Evolutionary conservation across 768 basidiomycete species (phyloP), one percentile per base, ranked within the genome.

Genomic region (Pisolithus microcarpus): DNA sequence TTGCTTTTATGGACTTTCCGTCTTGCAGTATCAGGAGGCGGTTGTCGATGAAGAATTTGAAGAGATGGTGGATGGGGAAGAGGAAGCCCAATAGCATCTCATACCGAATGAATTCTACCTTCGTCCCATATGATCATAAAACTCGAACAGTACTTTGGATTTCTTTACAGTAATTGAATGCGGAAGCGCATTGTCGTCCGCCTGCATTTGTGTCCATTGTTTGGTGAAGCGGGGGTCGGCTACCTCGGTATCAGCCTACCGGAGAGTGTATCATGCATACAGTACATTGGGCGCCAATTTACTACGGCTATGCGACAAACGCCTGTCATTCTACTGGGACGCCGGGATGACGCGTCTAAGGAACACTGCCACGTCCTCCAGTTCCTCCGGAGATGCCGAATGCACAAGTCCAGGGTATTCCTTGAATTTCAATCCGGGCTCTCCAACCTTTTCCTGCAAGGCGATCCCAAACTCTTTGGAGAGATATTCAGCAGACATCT

Each of bases 11-110:
- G 21, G 5, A 44, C n/a, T 31, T 21, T 38, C 36, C 15, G 24
- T 39, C 21, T 51, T 52, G 45, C 56, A 84, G 77, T 84, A 83
- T 58, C 82, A 84, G 66, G 82, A 84, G 61, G 81, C 81, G 15
- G 69, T 59, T 1, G 60, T 68, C 2, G 76, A 72, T n/a, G 76
- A 77, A 36, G 72, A 72, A 13, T 70, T 70, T 15, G 69, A 63
- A 15, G 71, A 73, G 19, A 65, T 18, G 7, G 65, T 68, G 21
- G 70, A 66, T 43, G 61, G 58, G 23, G 57, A 46, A 18, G 58
- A 31, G 5, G 58, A 54, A 51, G 62, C 67, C 44, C 67, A 69
- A 67, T 69, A 64, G 62, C 48, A 23, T 50, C 34, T 34, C 11
- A 15, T 34, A 5, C 13, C 34, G 13, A 34, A 34, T 34, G 13